Base-by-base conservation (phyloP, 1,284 basidiomycete genomes). In the Schizophyllum commune region DNA sequence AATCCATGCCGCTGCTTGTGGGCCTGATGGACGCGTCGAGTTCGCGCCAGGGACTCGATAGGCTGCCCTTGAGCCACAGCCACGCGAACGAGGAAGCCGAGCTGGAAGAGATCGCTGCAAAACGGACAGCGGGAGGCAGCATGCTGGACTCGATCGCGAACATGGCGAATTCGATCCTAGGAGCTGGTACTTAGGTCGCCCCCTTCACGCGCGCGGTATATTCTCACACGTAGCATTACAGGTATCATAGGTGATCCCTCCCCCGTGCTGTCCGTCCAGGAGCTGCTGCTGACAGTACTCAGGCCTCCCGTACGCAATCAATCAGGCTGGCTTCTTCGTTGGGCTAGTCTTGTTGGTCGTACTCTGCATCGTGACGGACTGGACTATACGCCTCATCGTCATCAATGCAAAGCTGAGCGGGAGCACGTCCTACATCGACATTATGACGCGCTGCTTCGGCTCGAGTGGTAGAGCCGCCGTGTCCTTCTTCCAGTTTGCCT, bases 341-440 rank as follows among this genome's bases (percentile, higher is more conserved):
- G 97, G 97, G 5, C 75, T 98, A 13, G 59, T 89, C 8, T 82
- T 99, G 1, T 82, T 99, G 15, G 77, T 96, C 21, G 74, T 87
- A 6, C 79, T 99, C 13, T 95, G 92, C 55, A 82, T 76, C 22
- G 83, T 97, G 52, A 98, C 96, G 11, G 96, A 98, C 75, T 99
- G 96, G 96, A 99, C 97, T 3, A 98, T 99, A 63, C 88, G 96
- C 13, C 83, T 99, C 34, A 96, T 98, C 60, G 90, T 96, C 51
- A 75, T 96, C 67, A 98, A 98, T 71, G 96, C 95, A 34, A 99
- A 99, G 77, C 79, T 99, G 62, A 94, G 92, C 67, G 96, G 97
- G 0, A 81, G 91, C 58, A 86, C 85, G 65, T 95, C 94, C 1
- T 99, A 99, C 72, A 97, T 98, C 66, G 96, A 93, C 67, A 93